phyloP scores from a whole-genome alignment of 1,139 yeast species.

The Taphrina wiesneri region DNA sequence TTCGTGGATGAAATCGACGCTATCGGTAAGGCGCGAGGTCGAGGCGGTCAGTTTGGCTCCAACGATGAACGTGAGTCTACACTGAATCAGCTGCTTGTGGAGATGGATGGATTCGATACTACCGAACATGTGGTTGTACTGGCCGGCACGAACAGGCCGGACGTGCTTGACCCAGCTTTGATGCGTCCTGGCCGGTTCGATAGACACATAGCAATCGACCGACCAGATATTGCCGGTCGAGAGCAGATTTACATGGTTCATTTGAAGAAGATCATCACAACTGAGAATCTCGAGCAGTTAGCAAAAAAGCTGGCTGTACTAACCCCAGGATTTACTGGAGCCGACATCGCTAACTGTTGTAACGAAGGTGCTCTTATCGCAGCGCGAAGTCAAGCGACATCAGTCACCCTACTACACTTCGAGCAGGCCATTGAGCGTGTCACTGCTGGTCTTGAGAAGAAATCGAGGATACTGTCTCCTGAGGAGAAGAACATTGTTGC shows the following conservation, averaged over 20 bases:
- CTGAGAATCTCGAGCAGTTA: conserved; percentile 54
- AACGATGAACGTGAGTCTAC: conserved; percentile 97
- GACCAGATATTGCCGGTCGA: conserved; percentile 91
- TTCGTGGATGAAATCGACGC: conserved; percentile 98
- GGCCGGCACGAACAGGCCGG: conserved; percentile 96
- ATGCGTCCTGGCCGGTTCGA: conserved; percentile 98
- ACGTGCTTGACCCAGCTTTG: conserved; percentile 85
- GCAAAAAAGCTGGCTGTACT: conserved; percentile 89
- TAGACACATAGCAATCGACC: conserved; percentile 85
- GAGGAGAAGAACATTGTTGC: conserved; percentile 90
- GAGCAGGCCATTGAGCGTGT: conserved; percentile 97
- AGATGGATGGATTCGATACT: conserved; percentile 94
- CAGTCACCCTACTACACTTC: conserved; percentile 73
- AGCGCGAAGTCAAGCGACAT: conserved; percentile 74
- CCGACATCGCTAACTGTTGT: conserved; percentile 95
- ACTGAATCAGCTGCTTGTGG: conserved; percentile 88
- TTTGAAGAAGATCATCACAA: conserved; percentile 63
- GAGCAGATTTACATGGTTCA: conserved; percentile 89
- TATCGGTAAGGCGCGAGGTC: conserved; percentile 89
- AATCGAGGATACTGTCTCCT: conserved; percentile 74
- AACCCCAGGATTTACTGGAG: conserved; percentile 98
- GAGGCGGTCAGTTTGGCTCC: conserved; percentile 65
- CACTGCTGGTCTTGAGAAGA: conserved; percentile 93
- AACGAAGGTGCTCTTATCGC: conserved; percentile 97
- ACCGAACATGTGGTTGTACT: conserved; percentile 91